phyloP scores from a whole-genome alignment of 1,284 basidiomycete genomes.

The Leccinum griseonigrum region DNA sequence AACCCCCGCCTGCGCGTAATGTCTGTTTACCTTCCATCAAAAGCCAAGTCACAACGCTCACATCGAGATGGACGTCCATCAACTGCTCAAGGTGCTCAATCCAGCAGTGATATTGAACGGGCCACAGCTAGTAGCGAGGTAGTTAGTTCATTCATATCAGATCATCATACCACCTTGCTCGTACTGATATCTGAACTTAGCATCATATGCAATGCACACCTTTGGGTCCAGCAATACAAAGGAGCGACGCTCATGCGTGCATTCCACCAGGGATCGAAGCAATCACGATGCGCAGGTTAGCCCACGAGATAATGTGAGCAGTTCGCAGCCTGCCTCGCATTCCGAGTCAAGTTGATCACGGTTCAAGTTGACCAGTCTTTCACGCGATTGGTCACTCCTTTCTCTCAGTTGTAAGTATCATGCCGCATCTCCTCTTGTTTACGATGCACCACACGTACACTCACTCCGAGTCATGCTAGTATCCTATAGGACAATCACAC shows the following conservation, averaged over 20 bases:
- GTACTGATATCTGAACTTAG: slow-evolving; percentile 24
- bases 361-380: slow-evolving; percentile 40
- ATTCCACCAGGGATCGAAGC: slow-evolving; percentile 28
- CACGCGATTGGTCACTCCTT: slow-evolving; percentile 68
- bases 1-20: slow-evolving; percentile 37
- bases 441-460: slow-evolving; percentile 12
- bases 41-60: slow-evolving; percentile 33
- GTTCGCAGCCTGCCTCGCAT: too few relatives aligned
- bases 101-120: slow-evolving; percentile 33
- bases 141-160: slow-evolving; percentile 10
- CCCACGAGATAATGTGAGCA: slow-evolving; percentile 26
- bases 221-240: slow-evolving; percentile 32
- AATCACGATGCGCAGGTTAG: slow-evolving; percentile 21
- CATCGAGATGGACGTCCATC: slow-evolving; percentile 29
- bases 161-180: slow-evolving; percentile 6
- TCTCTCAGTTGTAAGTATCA: slow-evolving; percentile 61
- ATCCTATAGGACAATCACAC: slow-evolving; percentile 63
- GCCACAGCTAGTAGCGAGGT: slow-evolving; percentile 23
- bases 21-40: slow-evolving; percentile 36
- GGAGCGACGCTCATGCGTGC: slow-evolving; percentile 26
- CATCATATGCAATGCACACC: slow-evolving; percentile 33
- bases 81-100: slow-evolving; percentile 30
- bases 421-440: slow-evolving; percentile 13
- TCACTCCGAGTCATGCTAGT: not conserved
- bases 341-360: too few relatives aligned